Percentiles rank a stretch among this genome's conserved stretches.
Evolutionary conservation across 352 stramenopile genomes (phyloP).

Genomic region (Pythium folliculosum): DNA sequence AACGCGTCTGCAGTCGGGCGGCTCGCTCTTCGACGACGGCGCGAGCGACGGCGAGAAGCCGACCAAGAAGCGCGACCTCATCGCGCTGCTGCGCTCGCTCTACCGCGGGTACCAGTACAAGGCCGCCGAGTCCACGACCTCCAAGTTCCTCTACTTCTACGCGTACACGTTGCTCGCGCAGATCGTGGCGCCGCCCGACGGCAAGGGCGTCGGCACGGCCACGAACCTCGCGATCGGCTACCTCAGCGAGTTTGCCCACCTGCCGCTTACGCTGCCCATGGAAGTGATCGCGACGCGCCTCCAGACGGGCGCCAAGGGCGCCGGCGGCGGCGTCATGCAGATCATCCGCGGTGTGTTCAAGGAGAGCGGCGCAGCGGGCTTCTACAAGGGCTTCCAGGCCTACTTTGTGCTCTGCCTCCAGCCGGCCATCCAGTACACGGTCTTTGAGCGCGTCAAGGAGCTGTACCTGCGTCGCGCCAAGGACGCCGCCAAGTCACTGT

Average conservation of each 20-base stretch:
- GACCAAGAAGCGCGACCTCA: conserved; percentile 29
- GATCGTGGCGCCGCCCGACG: conserved; percentile 57
- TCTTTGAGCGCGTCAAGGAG: conserved; percentile 92
- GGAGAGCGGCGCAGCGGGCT: conserved; percentile 62
- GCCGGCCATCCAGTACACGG: conserved; percentile 96
- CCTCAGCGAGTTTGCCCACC: conserved; percentile 74
- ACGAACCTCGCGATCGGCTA: conserved; percentile 83
- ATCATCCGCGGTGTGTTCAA: conserved; percentile 69
- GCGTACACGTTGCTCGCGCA: conserved; percentile 83
- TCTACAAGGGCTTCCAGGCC: conserved; percentile 90
- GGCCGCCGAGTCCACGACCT: conserved; percentile 74
- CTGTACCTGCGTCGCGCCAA: conserved; percentile 71
- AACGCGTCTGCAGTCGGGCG: conserved; percentile 83
- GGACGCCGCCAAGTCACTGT: conserved; percentile 52
- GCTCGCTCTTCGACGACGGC: conserved; percentile 48
- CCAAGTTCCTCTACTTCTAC: conserved; percentile 92
- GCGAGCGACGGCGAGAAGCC: conserved; percentile 9
- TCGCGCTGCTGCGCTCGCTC: conserved; percentile 54
- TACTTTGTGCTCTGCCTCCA: conserved; percentile 97
- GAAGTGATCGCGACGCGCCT: conserved; percentile 88
- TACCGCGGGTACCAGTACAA: conserved; percentile 89
- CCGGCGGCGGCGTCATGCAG: conserved; percentile 45
- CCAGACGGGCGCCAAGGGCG: conserved; percentile 62
- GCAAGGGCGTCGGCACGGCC: conserved; percentile 58
- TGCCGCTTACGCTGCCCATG: conserved; percentile 86